Evolutionary conservation across 2,329 filamentous ascomycete species (phyloP), one percentile per base, ranked within the genome.

Genomic region (Salinomyces thailandicus): DNA sequence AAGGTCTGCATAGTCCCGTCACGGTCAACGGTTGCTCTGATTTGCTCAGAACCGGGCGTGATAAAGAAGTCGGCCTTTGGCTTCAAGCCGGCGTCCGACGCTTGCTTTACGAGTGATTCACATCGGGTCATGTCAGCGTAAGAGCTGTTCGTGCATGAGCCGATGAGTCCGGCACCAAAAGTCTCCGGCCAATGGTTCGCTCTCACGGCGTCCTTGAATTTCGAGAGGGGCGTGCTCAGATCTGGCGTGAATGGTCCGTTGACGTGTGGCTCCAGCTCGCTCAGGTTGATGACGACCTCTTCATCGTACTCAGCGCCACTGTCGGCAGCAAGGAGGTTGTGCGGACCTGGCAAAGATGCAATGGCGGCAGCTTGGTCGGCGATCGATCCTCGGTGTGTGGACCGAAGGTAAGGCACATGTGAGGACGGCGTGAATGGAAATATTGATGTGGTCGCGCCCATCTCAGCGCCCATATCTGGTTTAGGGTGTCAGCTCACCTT

Each of bases 71-170:
- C 82, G 2, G 85, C 77, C 53, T 81, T 85, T 26, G 91, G 86
- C 66, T 85, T 84, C 42, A 98, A 69, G 12, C 91, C 91, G n/a
- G 86, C 91, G 41, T 79, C 77, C 35, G 79, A 73, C 7, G 91
- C 91, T 61, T 95, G 87, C 62, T 89, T 87, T 40, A 96, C 85
- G 38, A 98, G 75, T 55, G 86, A 78, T 64, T 95, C 89, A 11
- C 87, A 85, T 43, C 89, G 81, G 22, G 87, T 93, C 91, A 98
- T 98, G 59, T 98, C 91, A 64, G 95, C 82, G 61, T 96, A 98
- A 2, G 91, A 96, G 61, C 85, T 93, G 72, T 98, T 98, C 34
- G 91, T 98, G 71, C 91, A 98, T 66, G 86, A 94, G 42, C 91
- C 91, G 57, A 98, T 98, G 37, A 98, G 73, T 35, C 87, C 87